Conservation (phyloP, 2,329 filamentous ascomycete species). For the Coleophoma crateriformis region DNA sequence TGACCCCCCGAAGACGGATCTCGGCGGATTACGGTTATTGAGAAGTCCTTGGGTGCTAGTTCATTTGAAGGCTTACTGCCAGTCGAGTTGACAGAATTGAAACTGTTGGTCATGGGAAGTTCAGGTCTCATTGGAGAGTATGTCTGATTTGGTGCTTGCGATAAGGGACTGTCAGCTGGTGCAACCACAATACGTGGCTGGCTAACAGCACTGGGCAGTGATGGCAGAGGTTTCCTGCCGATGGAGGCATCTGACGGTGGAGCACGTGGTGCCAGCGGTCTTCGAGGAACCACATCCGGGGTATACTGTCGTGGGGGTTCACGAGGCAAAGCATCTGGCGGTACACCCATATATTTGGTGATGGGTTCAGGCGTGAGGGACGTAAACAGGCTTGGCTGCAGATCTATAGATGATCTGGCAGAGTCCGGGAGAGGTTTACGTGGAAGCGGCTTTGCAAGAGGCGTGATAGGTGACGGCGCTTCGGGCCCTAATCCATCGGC, state of each 20-base stretch:
- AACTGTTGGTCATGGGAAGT: background rate
- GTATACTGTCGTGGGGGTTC: background rate
- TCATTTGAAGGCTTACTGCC: background rate
- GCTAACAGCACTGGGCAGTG: background rate
- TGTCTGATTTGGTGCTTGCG: background rate
- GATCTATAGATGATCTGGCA: slow-evolving; percentile 18
- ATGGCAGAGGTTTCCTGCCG: slow-evolving; percentile 11
- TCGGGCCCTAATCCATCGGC: slow-evolving; percentile 17
- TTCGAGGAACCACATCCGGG: background rate
- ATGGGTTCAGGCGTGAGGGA: background rate
- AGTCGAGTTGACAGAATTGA: background rate
- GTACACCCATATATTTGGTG: background rate
- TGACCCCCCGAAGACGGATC: slow-evolving; percentile 64
- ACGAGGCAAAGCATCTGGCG: background rate
- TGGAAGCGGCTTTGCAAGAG: slow-evolving; percentile 16
- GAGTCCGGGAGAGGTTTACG: slow-evolving; percentile 24
- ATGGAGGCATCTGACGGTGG: slow-evolving; percentile 6
- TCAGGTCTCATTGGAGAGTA: background rate
- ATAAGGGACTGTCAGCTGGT: slow-evolving; percentile 1
- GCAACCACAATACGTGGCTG: background rate
- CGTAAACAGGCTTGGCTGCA: background rate
- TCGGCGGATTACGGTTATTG: slow-evolving; percentile 59
- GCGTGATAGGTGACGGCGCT: background rate
- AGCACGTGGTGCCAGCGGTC: slow-evolving; percentile 14
- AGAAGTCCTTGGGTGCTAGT: slow-evolving; percentile 11